Base-by-base conservation (phyloP, 2,329 filamentous ascomycete genomes). In the Magnaporthiopsis rhizophila region DNA sequence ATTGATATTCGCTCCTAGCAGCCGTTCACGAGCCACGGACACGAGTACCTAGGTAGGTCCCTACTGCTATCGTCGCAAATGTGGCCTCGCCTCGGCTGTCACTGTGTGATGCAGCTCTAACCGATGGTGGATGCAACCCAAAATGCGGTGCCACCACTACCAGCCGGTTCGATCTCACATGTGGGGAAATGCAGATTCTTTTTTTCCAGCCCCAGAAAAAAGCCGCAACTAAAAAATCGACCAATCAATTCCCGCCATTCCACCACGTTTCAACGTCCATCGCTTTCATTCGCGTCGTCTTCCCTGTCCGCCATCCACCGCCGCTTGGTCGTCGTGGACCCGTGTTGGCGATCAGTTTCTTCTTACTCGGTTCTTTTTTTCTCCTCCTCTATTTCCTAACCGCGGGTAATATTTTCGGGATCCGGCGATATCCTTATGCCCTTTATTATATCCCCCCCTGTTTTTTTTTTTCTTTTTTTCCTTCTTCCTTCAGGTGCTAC, bases 241-340 rank as follows among this genome's bases (percentile, higher is more conserved):
- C 61, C 61, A 62, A 62, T 62, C 28, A 62, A 26, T 7, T n/a
- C 28, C 30, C 61, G 18, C 24, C 1, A 18, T 58, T 58, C 28
- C 4, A 32, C 38, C 61, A 62, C 61, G 61, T 62, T 62, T 57
- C 30, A 28, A 34, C 38, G 32, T 30, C 61, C 53, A 4, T 38
- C 3, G 45, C 15, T 62, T n/a, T 62, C 50, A 62, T 62, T 62
- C 53, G 61, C 26, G 9, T 15, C 4, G n/a, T n/a, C 56, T 21
- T 50, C 38, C 38, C 5, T 50, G 8, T 50, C 38, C 38, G 15
- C 15, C 38, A 21, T 45, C 12, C 30, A 5, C 30, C 30, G 30
- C 30, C 30, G 30, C 30, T 30, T 30, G 2, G 30, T 4, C 30
- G 30, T 30, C 30, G 30, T 30, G 30, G 30, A 30, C 30, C 30